Percentiles rank a stretch among this genome's conserved stretches.
Evolutionary conservation across 164 flowering plant genomes (phyloP).

Genomic region (Piper betle): DNA sequence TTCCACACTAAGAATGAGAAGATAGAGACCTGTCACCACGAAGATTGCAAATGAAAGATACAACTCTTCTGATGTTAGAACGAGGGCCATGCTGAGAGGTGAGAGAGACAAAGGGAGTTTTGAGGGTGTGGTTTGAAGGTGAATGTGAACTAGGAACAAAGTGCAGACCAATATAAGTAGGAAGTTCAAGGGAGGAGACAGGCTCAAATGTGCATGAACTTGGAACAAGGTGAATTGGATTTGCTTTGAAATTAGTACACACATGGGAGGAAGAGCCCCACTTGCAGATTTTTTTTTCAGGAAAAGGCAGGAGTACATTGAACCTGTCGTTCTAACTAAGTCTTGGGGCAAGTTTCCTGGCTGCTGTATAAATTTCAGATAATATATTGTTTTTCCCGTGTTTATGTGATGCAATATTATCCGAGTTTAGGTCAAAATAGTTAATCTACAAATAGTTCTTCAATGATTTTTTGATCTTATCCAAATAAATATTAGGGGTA

Average conservation of each 20-base stretch:
- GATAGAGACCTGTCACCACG: conserved; percentile 3
- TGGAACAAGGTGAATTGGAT: not conserved
- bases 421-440: too few species aligned
- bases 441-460: too few species aligned
- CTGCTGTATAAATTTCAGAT: too few species aligned
- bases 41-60: conserved; percentile 4
- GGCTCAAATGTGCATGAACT: not conserved
- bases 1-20: conserved; percentile 9
- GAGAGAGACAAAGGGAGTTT: not conserved
- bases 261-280: not conserved
- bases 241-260: too few species aligned
- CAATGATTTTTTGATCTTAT: too few species aligned
- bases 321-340: too few species aligned
- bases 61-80: conserved; percentile 1
- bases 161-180: not conserved
- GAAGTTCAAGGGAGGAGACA: not conserved
- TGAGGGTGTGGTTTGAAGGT: not conserved
- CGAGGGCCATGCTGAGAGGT: not conserved
- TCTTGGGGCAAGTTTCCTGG: too few species aligned
- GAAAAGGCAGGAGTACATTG: not conserved
- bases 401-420: too few species aligned
- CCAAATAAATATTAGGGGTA: too few species aligned
- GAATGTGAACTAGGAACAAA: not conserved
- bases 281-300: not conserved
- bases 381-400: too few species aligned